Evolutionary conservation across 1,139 yeast genomes (phyloP).

Genomic region (Scheffersomyces titani): DNA sequence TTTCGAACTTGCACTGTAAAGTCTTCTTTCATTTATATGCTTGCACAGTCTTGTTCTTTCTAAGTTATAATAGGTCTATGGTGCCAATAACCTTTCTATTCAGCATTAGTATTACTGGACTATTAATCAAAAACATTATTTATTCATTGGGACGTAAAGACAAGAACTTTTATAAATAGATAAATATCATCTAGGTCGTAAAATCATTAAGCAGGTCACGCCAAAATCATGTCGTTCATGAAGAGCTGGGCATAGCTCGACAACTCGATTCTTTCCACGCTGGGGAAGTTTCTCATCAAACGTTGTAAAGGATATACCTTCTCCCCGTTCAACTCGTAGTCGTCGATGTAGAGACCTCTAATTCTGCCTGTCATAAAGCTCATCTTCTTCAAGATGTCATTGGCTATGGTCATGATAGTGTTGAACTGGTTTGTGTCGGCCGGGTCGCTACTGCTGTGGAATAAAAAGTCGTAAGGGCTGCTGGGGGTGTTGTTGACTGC

Average conservation of each 20-base stretch:
- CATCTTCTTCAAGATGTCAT: constrained; percentile 38
- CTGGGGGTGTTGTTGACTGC: constrained; percentile 5
- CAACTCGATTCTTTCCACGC: constrained; percentile 34
- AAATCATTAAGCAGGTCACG: not conserved
- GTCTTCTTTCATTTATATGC: too few species aligned
- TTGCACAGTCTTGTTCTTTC: too few species aligned
- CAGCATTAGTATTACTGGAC: not conserved
- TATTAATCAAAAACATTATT: not conserved
- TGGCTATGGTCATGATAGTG: constrained; percentile 33
- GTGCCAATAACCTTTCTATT: not conserved
- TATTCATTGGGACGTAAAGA: not conserved
- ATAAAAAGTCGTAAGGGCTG: not conserved
- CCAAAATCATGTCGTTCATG: constrained; percentile 15
- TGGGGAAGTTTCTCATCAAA: constrained; percentile 34
- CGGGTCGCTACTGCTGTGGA: not conserved
- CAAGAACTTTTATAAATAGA: constrained; percentile 2
- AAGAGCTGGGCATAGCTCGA: constrained; percentile 20
- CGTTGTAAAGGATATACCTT: constrained; percentile 33
- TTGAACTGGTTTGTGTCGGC: constrained; percentile 18
- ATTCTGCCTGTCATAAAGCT: constrained; percentile 35
- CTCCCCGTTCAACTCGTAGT: constrained; percentile 32
- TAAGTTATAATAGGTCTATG: too few species aligned
- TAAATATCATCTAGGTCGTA: not conserved
- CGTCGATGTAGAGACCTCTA: constrained; percentile 37
- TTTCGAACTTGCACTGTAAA: not conserved